Conservation (phyloP, 2,329 filamentous ascomycete genomes). For the Stachybotrys elegans region DNA sequence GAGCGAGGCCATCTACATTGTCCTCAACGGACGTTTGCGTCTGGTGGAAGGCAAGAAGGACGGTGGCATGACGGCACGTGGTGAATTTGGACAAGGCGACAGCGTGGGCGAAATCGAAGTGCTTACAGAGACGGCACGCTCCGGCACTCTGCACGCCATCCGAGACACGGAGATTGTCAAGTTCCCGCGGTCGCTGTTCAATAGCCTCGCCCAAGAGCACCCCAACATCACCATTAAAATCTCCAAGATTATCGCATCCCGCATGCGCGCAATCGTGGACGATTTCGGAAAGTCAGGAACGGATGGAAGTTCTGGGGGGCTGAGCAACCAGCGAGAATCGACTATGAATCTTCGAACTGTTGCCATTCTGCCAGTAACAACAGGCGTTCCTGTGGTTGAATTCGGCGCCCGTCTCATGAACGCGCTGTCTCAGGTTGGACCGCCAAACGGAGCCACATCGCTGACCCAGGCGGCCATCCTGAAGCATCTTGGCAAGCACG, state of each 20-base stretch:
- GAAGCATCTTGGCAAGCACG: conserved; percentile 90
- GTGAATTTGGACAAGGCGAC: conserved; percentile 94
- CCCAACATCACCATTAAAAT: conserved; percentile 99
- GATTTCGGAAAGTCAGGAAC: conserved; percentile 45
- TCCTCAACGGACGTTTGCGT: conserved; percentile 86
- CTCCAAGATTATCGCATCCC: conserved; percentile 93
- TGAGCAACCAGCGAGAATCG: conserved; percentile 68
- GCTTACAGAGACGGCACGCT: conserved; percentile 86
- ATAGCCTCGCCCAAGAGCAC: conserved; percentile 94
- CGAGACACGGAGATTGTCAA: conserved; percentile 95
- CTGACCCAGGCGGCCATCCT: conserved; percentile 91
- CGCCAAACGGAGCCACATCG: conserved; percentile 82
- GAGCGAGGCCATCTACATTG: conserved; percentile 97
- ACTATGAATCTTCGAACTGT: conserved; percentile 91
- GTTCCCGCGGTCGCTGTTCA: conserved; percentile 92
- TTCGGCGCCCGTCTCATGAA: conserved; percentile 87
- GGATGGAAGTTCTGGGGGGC: conserved; percentile 53
- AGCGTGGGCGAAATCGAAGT: conserved; percentile 97
- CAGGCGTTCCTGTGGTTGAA: conserved; percentile 89
- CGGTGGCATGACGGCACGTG: conserved; percentile 78
- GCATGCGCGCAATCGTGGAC: conserved; percentile 86
- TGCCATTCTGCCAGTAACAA: conserved; percentile 82
- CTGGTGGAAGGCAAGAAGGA: conserved; percentile 77
- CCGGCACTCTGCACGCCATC: conserved; percentile 90
- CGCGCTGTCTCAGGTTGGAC: conserved; percentile 83